Percentiles rank a stretch among this genome's conserved stretches.
phyloP scores from a whole-genome alignment of 2,329 filamentous ascomycete genomes.

The Mollisia scopiformis region DNA sequence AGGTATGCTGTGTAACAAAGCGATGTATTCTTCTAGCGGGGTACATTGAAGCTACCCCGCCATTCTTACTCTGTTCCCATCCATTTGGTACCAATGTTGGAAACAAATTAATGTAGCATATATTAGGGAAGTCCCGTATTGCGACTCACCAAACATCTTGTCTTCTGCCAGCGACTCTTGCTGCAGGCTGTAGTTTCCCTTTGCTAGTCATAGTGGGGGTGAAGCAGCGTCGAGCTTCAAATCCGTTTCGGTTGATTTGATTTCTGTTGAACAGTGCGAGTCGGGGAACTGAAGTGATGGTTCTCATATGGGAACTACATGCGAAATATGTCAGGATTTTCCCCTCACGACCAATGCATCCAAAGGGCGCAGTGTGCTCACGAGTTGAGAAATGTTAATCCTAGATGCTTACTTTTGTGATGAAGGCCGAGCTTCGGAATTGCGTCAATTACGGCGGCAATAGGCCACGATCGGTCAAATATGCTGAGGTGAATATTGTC shows the following conservation, averaged over 20 bases:
- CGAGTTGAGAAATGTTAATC: neutral
- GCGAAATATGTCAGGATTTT: neutral
- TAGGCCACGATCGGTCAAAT: neutral
- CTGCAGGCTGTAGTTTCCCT: conserved; percentile 51
- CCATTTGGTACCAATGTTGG: neutral
- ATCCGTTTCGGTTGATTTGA: neutral
- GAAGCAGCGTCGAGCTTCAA: conserved; percentile 20
- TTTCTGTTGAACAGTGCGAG: conserved; percentile 4
- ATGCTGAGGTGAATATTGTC: neutral
- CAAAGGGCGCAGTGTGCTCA: conserved; percentile 2
- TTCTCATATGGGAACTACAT: neutral
- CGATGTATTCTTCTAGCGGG: neutral
- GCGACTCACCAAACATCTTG: conserved; percentile 59
- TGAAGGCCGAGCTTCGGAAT: neutral
- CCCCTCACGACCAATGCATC: neutral
- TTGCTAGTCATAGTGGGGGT: conserved; percentile 33
- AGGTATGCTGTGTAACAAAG: too few species aligned
- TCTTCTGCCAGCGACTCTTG: conserved; percentile 53
- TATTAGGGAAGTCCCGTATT: neutral
- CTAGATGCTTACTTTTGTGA: conserved; percentile 2
- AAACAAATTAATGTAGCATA: neutral
- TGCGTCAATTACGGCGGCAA: conserved; percentile 4
- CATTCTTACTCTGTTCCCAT: neutral
- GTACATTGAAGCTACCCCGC: conserved; percentile 8
- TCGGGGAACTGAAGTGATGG: conserved; percentile 3